Evolutionary conservation across 2,329 filamentous ascomycete genomes (phyloP), one percentile per base, ranked within the genome.

Genomic region (Aulographum hederae): DNA sequence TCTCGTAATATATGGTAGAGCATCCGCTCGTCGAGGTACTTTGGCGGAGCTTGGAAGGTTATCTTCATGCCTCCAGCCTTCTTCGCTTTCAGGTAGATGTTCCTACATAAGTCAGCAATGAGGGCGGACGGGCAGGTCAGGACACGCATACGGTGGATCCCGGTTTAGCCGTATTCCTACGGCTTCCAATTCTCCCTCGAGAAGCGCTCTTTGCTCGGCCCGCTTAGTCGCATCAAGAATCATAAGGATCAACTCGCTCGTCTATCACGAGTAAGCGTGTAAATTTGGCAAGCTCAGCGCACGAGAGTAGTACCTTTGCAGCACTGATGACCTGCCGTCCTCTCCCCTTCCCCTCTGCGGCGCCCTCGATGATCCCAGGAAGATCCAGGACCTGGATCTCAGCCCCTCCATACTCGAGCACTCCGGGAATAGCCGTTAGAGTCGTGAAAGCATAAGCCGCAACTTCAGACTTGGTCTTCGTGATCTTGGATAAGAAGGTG

Each of bases 61-160:
- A 98, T 94, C 57, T 98, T 98, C 81, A 98, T 89, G 37, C 91
- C 89, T 34, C 89, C 89, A 0, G 86, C 84, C 50, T 89, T 93
- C 57, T 98, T 98, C 17, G 65, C 65, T 56, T 98, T 98, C 35
- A 98, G 69, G 51, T 95, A 95, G 54, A 98, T 95, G 53, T 98
- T 98, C 20, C 79, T 86, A 39, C 3, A 18, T 12, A 6, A 14
- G 31, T 34, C 18, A 19, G 6, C 27, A n/a, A n/a, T n/a, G 8
- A 3, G 19, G 16, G 26, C 4, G 18, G 28, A 12, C 18, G 17
- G n/a, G 10, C 11, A 20, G n/a, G 12, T 31, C 6, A 30, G 19
- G 13, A 21, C 5, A 20, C 8, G 35, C 76, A 52, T 60, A 86
- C 73, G 89, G 89, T 35, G 86, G 82, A 39, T 91, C 77, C 41